Evolutionary conservation across 1,284 basidiomycete genomes (phyloP).

Genomic region (Albatrellus sp.): DNA sequence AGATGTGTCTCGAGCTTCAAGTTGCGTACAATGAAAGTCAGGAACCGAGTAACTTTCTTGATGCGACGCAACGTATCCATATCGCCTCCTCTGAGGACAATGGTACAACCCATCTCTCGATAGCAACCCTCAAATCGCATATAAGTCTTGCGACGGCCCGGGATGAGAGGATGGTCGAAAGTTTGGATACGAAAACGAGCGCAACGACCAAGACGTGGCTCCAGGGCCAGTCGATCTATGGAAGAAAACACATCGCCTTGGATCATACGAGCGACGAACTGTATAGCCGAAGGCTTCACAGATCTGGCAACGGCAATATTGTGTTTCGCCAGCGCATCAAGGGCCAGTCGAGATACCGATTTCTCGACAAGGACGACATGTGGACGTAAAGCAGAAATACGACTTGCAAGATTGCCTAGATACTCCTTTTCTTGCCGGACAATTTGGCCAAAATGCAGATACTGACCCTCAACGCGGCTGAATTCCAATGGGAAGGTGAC

Average conservation of each 20-base stretch:
- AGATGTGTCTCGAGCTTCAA: slow-evolving; percentile 90
- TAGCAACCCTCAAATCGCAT: slow-evolving; percentile 97
- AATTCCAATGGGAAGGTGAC: slow-evolving; percentile 95
- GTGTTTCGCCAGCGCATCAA: slow-evolving; percentile 81
- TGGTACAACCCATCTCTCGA: slow-evolving; percentile 86
- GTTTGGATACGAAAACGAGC: slow-evolving; percentile 85
- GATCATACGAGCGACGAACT: slow-evolving; percentile 85
- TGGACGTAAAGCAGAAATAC: slow-evolving; percentile 84
- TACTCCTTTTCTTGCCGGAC: slow-evolving; percentile 94
- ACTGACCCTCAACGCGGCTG: slow-evolving; percentile 86
- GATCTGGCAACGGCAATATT: slow-evolving; percentile 87
- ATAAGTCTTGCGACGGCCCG: slow-evolving; percentile 85
- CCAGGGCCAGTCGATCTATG: slow-evolving; percentile 86
- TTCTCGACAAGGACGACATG: slow-evolving; percentile 90
- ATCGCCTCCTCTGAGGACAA: slow-evolving; percentile 86
- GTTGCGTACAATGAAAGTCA: slow-evolving; percentile 86
- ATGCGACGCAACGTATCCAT: slow-evolving; percentile 69
- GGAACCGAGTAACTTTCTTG: slow-evolving; percentile 87
- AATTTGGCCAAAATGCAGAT: slow-evolving; percentile 88
- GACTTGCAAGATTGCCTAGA: slow-evolving; percentile 77
- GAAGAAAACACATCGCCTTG: slow-evolving; percentile 93
- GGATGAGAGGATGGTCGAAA: slow-evolving; percentile 86
- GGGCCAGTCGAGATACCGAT: slow-evolving; percentile 83
- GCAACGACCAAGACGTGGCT: slow-evolving; percentile 87
- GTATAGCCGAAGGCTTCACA: slow-evolving; percentile 82